A percentile compares a stretch with the other conserved stretches of the same genome.
Conservation (phyloP, 2,329 filamentous ascomycete genomes). For the Pseudocercospora vitis region DNA sequence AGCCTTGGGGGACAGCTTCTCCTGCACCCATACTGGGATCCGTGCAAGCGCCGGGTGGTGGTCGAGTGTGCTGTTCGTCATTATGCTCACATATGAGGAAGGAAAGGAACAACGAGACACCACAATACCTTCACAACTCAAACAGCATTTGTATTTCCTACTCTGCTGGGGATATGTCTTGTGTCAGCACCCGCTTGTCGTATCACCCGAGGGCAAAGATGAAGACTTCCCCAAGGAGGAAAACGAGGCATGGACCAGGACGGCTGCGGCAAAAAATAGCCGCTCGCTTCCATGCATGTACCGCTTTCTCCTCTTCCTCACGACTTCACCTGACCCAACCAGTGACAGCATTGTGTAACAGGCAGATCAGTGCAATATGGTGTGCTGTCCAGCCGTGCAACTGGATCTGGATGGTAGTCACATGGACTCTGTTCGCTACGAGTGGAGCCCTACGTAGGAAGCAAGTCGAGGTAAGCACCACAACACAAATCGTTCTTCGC, state of each 20-base stretch:
- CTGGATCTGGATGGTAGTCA: background rate
- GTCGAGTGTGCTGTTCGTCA: conserved; percentile 10
- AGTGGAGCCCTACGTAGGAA: background rate
- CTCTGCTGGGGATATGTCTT: too few species aligned
- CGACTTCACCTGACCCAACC: conserved; percentile 12
- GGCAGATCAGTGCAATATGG: background rate
- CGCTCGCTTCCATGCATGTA: conserved; percentile 3
- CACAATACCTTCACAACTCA: background rate
- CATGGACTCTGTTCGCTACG: background rate
- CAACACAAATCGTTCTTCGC: background rate
- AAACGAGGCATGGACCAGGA: background rate
- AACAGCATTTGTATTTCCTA: too few species aligned
- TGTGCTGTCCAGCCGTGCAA: conserved; percentile 3
- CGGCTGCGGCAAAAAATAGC: background rate
- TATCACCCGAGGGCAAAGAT: background rate
- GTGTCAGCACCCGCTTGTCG: background rate
- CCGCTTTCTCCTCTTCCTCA: conserved; percentile 4
- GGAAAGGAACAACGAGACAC: too few species aligned
- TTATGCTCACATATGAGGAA: background rate
- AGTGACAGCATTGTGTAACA: conserved; percentile 13
- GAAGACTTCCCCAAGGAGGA: conserved; percentile 1
- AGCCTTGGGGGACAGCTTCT: conserved; percentile 29
- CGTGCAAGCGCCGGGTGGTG: conserved; percentile 26
- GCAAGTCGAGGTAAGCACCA: background rate
- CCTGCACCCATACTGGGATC: conserved; percentile 27